phyloP scores from a whole-genome alignment of 805 yeast genomes.

The Yarrowia phangngaensis region DNA sequence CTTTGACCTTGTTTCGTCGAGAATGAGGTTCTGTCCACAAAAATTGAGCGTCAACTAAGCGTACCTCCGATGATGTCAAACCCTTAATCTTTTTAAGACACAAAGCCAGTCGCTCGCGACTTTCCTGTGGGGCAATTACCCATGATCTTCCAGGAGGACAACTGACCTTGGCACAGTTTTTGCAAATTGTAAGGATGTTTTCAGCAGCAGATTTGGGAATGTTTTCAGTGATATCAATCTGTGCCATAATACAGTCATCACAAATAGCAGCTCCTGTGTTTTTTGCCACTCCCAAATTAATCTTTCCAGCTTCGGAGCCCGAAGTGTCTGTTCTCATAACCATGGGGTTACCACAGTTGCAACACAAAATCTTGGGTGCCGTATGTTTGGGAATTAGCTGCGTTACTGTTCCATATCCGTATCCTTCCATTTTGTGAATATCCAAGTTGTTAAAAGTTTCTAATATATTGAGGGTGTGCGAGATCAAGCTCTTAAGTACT shows the following conservation, averaged over 20 bases:
- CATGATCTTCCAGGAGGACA: slow-evolving; percentile 86
- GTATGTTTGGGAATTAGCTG: slow-evolving; percentile 39
- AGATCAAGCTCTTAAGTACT: too few species aligned
- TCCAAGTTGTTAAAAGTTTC: neutral
- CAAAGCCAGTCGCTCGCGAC: slow-evolving; percentile 79
- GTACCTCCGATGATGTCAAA: slow-evolving; percentile 58
- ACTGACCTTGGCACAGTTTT: slow-evolving; percentile 87
- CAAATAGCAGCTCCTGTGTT: slow-evolving; percentile 81
- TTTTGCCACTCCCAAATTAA: slow-evolving; percentile 49
- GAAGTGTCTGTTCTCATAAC: slow-evolving; percentile 41
- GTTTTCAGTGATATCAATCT: slow-evolving; percentile 87
- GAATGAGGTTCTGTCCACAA: slow-evolving; percentile 99
- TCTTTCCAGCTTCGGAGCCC: slow-evolving; percentile 5
- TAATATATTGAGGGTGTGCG: too few species aligned
- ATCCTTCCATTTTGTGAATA: neutral
- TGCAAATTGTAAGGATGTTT: slow-evolving; percentile 74
- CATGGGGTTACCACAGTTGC: slow-evolving; percentile 96
- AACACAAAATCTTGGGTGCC: slow-evolving; percentile 83
- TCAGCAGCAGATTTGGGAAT: slow-evolving; percentile 72
- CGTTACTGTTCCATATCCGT: slow-evolving; percentile 20
- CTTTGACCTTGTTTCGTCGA: slow-evolving; percentile 82
- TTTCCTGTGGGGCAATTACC: slow-evolving; percentile 84
- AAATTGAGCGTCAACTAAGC: slow-evolving; percentile 88
- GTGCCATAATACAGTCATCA: slow-evolving; percentile 86
- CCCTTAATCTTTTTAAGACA: slow-evolving; percentile 85